Evolutionary conservation across 2,329 filamentous ascomycete species (phyloP).

Genomic region (Torrubiellomyces zombiae): DNA sequence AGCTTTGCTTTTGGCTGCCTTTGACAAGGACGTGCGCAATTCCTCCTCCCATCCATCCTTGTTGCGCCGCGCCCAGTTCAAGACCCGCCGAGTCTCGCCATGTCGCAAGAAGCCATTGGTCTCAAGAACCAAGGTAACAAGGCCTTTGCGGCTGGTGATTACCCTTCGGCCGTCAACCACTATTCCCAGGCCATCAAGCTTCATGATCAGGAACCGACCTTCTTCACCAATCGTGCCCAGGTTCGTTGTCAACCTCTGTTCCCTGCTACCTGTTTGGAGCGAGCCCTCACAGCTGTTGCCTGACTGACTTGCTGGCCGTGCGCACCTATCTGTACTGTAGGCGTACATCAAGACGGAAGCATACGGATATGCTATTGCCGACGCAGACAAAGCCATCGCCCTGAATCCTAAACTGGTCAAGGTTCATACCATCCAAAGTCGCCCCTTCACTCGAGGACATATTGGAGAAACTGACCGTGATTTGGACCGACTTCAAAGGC

Average conservation of each 20-base stretch:
- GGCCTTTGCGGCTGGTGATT: conserved; percentile 78
- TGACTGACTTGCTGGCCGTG: conserved; percentile 28
- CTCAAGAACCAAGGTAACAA: conserved; percentile 92
- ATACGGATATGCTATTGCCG: conserved; percentile 81
- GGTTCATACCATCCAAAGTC: conserved; percentile 29
- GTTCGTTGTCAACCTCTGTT: conserved; percentile 30
- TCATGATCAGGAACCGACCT: conserved; percentile 71
- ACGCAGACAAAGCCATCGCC: conserved; percentile 83
- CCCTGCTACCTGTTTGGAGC: conserved; percentile 6
- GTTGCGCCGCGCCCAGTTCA: too few species aligned
- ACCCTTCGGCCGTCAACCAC: conserved; percentile 61
- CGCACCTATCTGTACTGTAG: conserved; percentile 26
- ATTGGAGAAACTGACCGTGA: too few species aligned
- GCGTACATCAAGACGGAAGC: conserved; percentile 91
- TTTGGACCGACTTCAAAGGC: too few species aligned
- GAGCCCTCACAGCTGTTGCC: too few species aligned
- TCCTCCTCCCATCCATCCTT: too few species aligned
- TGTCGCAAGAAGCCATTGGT: conserved; percentile 53
- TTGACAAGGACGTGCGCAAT: too few species aligned
- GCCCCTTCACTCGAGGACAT: too few species aligned
- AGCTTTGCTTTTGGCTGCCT: too few species aligned
- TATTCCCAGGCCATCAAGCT: conserved; percentile 80
- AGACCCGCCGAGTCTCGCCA: too few species aligned
- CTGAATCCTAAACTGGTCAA: conserved; percentile 79
- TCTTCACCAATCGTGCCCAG: conserved; percentile 89